Evolutionary conservation across 768 basidiomycete genomes (phyloP).

Genomic region (Agaricus sinodeliciosus): DNA sequence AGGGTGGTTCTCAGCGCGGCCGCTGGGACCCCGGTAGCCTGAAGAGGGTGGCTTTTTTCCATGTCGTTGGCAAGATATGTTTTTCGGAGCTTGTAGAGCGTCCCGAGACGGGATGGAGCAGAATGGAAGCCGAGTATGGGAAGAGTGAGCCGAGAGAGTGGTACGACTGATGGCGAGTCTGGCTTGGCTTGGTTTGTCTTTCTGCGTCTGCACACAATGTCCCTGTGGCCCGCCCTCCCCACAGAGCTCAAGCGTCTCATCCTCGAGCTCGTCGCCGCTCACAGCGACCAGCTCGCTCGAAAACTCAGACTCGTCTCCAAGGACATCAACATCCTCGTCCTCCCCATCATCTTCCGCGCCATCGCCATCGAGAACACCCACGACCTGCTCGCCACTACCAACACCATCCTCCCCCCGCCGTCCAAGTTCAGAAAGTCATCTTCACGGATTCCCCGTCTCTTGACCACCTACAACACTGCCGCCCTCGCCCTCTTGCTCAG

Average conservation of each 20-base stretch:
- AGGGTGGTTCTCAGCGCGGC: no score
- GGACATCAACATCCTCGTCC: constrained; percentile 27
- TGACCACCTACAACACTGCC: constrained; percentile 25
- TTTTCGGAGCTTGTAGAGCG: no score
- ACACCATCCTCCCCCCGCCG: constrained; percentile 23
- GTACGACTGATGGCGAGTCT: not conserved
- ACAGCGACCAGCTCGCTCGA: constrained; percentile 18
- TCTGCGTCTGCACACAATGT: not conserved
- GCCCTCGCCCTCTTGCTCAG: constrained; percentile 26
- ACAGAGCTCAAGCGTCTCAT: constrained; percentile 28
- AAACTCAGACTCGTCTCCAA: constrained; percentile 26
- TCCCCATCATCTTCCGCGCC: constrained; percentile 25
- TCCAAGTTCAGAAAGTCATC: constrained; percentile 4
- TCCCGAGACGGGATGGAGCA: not conserved
- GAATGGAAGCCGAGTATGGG: not conserved
- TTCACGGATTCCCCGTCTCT: constrained; percentile 21
- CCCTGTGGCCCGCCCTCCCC: constrained; percentile 25
- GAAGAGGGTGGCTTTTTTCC: no score
- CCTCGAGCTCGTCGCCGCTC: constrained; percentile 21
- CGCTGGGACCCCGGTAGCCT: no score
- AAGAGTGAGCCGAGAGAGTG: not conserved
- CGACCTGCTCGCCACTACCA: constrained; percentile 23
- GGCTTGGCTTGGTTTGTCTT: constrained; percentile 9
- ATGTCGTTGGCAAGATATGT: no score
- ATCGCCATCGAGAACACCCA: constrained; percentile 20